Evolutionary conservation across 2,329 filamentous ascomycete species (phyloP).

Genomic region (Dryadomyces sulphureus): DNA sequence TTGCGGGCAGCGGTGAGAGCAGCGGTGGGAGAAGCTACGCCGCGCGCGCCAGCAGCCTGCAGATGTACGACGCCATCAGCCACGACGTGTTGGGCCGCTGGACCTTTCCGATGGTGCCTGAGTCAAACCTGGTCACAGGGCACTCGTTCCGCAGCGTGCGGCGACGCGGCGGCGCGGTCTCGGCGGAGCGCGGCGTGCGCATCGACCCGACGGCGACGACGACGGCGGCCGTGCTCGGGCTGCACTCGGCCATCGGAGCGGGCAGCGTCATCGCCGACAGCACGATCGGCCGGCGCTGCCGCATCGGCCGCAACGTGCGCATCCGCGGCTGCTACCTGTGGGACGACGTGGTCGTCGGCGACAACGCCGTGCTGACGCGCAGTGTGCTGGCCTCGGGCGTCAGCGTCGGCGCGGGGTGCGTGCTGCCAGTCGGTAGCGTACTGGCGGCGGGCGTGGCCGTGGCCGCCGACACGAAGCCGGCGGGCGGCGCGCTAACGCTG

Average conservation of each 20-base stretch:
- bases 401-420: constrained; percentile 55
- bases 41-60: constrained; percentile 70
- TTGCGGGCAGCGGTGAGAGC: constrained; percentile 47
- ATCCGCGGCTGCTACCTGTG: constrained; percentile 76
- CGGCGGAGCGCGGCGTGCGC: constrained; percentile 64
- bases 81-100: constrained; percentile 76
- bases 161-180: constrained; percentile 40
- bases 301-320: constrained; percentile 70
- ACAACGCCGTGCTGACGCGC: constrained; percentile 53
- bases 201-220: constrained; percentile 59
- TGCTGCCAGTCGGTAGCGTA: constrained; percentile 56
- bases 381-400: constrained; percentile 65
- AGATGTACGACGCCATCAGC: constrained; percentile 79
- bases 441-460: constrained; percentile 68
- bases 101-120: constrained; percentile 79
- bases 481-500: constrained; percentile 18
- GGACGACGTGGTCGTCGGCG: constrained; percentile 67
- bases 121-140: constrained; percentile 67
- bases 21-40: constrained; percentile 44
- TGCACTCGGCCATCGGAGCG: constrained; percentile 59
- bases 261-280: constrained; percentile 57
- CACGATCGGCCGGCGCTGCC: constrained; percentile 71
- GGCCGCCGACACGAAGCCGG: constrained; percentile 34
- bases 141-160: constrained; percentile 62
- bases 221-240: constrained; percentile 60